Percentiles rank a stretch among this genome's conserved stretches.
Evolutionary conservation across 2,329 filamentous ascomycete species (phyloP).

Genomic region (Colletotrichum orbiculare): DNA sequence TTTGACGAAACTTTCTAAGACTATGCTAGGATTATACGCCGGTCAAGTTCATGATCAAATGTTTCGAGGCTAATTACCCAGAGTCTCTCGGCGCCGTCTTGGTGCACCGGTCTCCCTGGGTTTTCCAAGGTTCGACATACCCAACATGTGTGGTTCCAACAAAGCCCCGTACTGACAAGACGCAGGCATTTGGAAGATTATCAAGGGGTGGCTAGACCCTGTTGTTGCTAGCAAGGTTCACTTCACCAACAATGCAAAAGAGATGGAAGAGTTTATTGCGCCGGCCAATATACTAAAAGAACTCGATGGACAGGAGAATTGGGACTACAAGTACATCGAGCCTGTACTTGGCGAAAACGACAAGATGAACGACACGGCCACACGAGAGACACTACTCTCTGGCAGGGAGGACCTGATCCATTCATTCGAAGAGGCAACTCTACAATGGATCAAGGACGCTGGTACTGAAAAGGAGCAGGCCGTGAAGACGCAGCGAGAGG

Average conservation of each 20-base stretch:
- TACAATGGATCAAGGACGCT: conserved; percentile 75
- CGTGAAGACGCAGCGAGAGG: conserved; percentile 67
- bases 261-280: conserved; percentile 82
- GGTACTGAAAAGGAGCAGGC: conserved; percentile 58
- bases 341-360: conserved; percentile 81
- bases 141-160: conserved; percentile 18
- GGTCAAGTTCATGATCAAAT: conserved; percentile 99
- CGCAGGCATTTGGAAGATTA: conserved; percentile 92
- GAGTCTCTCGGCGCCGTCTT: conserved; percentile 90
- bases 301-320: conserved; percentile 87
- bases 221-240: conserved; percentile 95
- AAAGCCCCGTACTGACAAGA: conserved; percentile 2
- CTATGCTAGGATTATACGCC: conserved; percentile 82
- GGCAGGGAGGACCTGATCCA: conserved; percentile 74
- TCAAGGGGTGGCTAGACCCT: conserved; percentile 95
- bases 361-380: conserved; percentile 72
- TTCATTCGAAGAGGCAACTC: conserved; percentile 79
- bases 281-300: conserved; percentile 80
- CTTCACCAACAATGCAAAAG: conserved; percentile 85
- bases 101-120: conserved; percentile 96
- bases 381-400: conserved; percentile 71
- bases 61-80: conserved; percentile 98
- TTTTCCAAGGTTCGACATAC: conserved; percentile 81
- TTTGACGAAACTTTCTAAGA: conserved; percentile 36
- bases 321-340: conserved; percentile 85